Evolutionary conservation across 2,329 filamentous ascomycete species (phyloP).

Genomic region (Microsporum ferrugineum): DNA sequence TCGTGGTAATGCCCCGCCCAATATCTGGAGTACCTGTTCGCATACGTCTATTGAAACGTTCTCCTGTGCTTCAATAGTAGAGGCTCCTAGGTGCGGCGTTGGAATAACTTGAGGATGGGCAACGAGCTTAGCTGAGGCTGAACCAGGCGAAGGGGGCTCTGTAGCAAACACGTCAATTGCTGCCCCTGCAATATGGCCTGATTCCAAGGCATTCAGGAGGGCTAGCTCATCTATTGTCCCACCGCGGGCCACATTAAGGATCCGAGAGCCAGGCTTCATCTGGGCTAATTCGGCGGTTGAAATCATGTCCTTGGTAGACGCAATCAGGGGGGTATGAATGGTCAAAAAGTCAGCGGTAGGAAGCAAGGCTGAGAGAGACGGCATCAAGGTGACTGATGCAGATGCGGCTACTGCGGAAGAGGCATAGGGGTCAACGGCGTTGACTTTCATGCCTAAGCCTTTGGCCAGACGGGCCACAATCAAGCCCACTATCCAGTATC

Average conservation of each 20-base stretch:
- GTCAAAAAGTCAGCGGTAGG: constrained; percentile 63
- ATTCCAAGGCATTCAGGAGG: constrained; percentile 57
- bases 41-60: constrained; percentile 76
- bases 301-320: constrained; percentile 64
- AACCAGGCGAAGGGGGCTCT: constrained; percentile 56
- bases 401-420: constrained; percentile 58
- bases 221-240: constrained; percentile 70
- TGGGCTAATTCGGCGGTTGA: constrained; percentile 52
- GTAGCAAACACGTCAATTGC: constrained; percentile 70
- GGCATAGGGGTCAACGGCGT: constrained; percentile 67
- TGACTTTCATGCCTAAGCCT: constrained; percentile 63
- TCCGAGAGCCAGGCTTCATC: constrained; percentile 63
- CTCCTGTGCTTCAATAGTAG: constrained; percentile 71
- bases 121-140: constrained; percentile 52
- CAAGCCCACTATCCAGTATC: constrained; percentile 48
- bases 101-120: constrained; percentile 61
- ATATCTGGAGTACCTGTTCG: constrained; percentile 62
- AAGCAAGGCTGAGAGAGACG: constrained; percentile 49
- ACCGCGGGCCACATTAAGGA: constrained; percentile 69
- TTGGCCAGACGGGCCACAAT: constrained; percentile 69
- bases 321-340: constrained; percentile 68
- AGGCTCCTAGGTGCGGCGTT: constrained; percentile 70
- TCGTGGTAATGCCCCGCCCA: constrained; percentile 61
- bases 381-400: constrained; percentile 54
- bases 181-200: constrained; percentile 61